A percentile compares a stretch with the other conserved stretches of the same genome.
Evolutionary conservation across 805 yeast species (phyloP).

Genomic region (Martiniozyma abietophila): DNA sequence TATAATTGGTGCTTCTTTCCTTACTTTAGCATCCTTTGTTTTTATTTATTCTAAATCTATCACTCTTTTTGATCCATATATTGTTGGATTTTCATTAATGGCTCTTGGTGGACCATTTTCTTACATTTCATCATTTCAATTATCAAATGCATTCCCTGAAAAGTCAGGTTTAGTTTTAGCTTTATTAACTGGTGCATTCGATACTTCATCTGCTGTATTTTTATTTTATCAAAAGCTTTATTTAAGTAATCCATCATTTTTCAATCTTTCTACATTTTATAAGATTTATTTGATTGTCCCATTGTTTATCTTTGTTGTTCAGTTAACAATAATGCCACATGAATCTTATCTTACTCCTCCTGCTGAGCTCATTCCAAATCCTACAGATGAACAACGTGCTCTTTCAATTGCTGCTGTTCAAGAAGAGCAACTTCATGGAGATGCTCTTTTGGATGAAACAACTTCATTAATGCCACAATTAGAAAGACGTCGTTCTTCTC

Average conservation of each 20-base stretch:
- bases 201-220: conserved; percentile 48
- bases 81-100: conserved; percentile 41
- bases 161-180: conserved; percentile 45
- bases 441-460: conserved; percentile 9
- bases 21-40: conserved; percentile 35
- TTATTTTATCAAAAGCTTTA: conserved; percentile 37
- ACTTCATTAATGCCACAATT: conserved; percentile 12
- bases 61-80: conserved; percentile 37
- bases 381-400: conserved; percentile 20
- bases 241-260: conserved; percentile 24
- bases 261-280: conserved; percentile 36
- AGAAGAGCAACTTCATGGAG: conserved; percentile 18
- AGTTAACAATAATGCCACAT: conserved; percentile 38
- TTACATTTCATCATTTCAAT: conserved; percentile 46
- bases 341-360: conserved; percentile 41
- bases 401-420: conserved; percentile 22
- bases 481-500: conserved; percentile 36
- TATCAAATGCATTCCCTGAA: conserved; percentile 47
- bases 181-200: conserved; percentile 48
- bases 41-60: conserved; percentile 33
- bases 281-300: conserved; percentile 41
- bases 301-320: conserved; percentile 36
- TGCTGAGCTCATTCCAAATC: conserved; percentile 25
- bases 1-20: conserved; percentile 38
- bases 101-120: conserved; percentile 54